Percentiles rank a stretch among this genome's conserved stretches.
phyloP scores from a whole-genome alignment of 2,329 filamentous ascomycete species.

The Pseudocercospora vitis region DNA sequence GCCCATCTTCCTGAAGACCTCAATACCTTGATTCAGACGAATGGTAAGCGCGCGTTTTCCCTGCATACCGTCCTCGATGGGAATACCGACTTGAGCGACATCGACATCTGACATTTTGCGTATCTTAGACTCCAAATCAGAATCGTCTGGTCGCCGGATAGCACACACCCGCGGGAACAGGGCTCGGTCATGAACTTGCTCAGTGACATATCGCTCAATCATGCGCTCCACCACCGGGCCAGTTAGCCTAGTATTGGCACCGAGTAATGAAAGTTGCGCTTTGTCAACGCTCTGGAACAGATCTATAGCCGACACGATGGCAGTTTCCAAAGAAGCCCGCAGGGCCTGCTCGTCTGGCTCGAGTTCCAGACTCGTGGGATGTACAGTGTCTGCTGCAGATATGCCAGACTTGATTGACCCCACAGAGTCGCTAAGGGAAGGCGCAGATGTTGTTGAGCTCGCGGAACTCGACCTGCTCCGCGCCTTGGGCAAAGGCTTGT shows the following conservation, averaged over 20 bases:
- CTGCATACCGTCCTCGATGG: slow-evolving; percentile 72
- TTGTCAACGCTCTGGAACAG: slow-evolving; percentile 95
- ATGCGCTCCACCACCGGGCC: slow-evolving; percentile 88
- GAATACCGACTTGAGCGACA: slow-evolving; percentile 88
- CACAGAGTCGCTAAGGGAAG: slow-evolving; percentile 38
- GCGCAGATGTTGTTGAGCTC: slow-evolving; percentile 37
- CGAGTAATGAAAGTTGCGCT: slow-evolving; percentile 86
- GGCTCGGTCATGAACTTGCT: slow-evolving; percentile 82
- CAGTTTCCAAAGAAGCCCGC: slow-evolving; percentile 83
- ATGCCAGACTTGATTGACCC: slow-evolving; percentile 39
- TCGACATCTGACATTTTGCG: slow-evolving; percentile 92
- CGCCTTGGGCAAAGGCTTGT: slow-evolving; percentile 69
- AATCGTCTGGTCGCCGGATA: slow-evolving; percentile 76
- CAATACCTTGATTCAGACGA: slow-evolving; percentile 74
- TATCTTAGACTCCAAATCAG: slow-evolving; percentile 85
- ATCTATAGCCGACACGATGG: slow-evolving; percentile 90
- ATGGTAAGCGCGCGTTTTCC: slow-evolving; percentile 80
- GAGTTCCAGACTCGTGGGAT: slow-evolving; percentile 61
- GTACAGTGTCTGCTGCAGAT: slow-evolving; percentile 43
- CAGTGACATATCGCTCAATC: slow-evolving; percentile 91
- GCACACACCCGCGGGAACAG: slow-evolving; percentile 80
- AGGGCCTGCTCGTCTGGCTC: slow-evolving; percentile 92
- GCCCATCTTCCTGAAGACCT: slow-evolving; percentile 84
- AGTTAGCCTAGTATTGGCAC: slow-evolving; percentile 89
- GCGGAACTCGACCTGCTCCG: slow-evolving; percentile 38